phyloP scores from a whole-genome alignment of 73 alveolate species.

The Uronychia binucleata region DNA sequence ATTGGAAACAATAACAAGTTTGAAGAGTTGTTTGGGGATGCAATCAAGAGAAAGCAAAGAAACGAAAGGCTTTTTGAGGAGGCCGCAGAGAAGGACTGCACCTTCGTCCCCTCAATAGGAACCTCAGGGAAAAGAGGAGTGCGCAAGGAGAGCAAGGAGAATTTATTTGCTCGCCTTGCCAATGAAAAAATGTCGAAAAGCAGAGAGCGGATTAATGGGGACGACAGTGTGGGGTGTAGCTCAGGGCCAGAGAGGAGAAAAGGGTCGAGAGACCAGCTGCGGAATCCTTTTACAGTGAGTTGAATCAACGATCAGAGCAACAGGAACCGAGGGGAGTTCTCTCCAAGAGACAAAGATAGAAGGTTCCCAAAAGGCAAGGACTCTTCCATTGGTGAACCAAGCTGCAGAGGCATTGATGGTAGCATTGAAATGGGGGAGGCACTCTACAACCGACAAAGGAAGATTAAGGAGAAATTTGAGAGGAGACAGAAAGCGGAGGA shows the following conservation, averaged over 20 bases:
- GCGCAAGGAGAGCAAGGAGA: background rate
- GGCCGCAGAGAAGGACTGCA: conserved; percentile 49
- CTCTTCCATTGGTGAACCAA: background rate
- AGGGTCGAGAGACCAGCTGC: no score
- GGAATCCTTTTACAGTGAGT: no score
- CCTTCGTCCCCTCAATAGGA: conserved; percentile 55
- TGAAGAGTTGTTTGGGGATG: conserved; percentile 49
- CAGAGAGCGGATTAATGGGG: background rate
- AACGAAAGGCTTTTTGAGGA: conserved; percentile 41
- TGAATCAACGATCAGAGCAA: no score
- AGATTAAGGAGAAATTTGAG: background rate
- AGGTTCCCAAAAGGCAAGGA: background rate
- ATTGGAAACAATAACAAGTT: no score
- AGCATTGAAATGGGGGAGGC: background rate
- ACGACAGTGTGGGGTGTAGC: no score
- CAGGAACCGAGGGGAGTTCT: background rate
- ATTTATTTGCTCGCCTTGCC: background rate
- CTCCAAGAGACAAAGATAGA: background rate
- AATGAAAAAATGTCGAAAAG: background rate
- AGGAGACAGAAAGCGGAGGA: background rate
- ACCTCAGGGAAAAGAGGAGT: background rate
- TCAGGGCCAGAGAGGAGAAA: no score
- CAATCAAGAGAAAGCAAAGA: conserved; percentile 48
- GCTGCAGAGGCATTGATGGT: background rate
- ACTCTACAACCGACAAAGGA: background rate